Evolutionary conservation across 768 basidiomycete species (phyloP), one percentile per base, ranked within the genome.

Genomic region (Mycena floridula): DNA sequence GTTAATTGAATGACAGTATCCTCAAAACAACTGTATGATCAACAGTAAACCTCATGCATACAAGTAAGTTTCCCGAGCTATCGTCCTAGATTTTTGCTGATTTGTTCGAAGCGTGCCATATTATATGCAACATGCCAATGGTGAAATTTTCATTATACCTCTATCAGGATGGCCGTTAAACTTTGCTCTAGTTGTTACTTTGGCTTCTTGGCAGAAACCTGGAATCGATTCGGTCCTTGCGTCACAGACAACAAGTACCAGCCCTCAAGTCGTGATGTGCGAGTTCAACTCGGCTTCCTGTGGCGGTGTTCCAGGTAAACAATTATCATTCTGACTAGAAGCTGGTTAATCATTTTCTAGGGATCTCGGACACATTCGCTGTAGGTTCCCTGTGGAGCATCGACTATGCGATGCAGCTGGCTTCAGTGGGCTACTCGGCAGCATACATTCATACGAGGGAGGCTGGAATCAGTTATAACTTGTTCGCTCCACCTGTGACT

Each of bases 271-370:
- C 25, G 61, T 76, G 46, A 74, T 76, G 69, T 70, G 70, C 27
- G 77, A 79, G 54, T 77, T 76, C 51, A 79, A 76, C 56, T 69
- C 68, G 4, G 72, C 69, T 3, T 71, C 74, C 7, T 77, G 76
- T 52, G 77, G 76, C 15, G 77, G 76, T n/a, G 54, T 73, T 18
- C 67, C 70, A 3, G 16, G 28, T 35, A 13, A 7, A 15, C 18
- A 18, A 35, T 3, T 35, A 35, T 35, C 28, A 9, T 30, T 30
- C 28, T 35, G 32, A 35, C 7, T 18, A 18, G 12, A 46, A n/a
- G n/a, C n/a, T n/a, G n/a, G n/a, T n/a, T n/a, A n/a, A n/a, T n/a
- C n/a, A n/a, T n/a, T n/a, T 46, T n/a, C 27, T 39, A 12, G 62
- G 61, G 9, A 62, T 77, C 37, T 77, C 74, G 2, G 63, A 76